phyloP scores from a whole-genome alignment of 1,284 basidiomycete genomes.

The Cutaneotrichosporon dermatis region DNA sequence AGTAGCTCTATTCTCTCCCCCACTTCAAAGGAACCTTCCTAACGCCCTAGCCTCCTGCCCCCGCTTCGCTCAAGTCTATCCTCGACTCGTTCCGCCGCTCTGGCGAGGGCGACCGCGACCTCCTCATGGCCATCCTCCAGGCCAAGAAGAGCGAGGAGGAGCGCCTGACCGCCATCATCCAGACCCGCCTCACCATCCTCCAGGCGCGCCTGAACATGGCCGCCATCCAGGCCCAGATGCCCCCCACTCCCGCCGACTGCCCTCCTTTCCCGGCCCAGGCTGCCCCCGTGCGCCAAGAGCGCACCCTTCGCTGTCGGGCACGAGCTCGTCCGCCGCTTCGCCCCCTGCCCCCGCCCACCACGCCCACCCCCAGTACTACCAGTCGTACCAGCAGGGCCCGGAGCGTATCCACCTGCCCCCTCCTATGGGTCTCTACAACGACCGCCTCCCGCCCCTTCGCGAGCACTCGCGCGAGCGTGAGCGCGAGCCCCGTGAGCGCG shows the following conservation, averaged over 20 bases:
- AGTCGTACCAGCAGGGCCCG: background rate
- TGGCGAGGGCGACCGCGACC: constrained; percentile 82
- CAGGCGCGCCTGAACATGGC: constrained; percentile 38
- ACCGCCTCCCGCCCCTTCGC: background rate
- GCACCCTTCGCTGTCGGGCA: constrained; percentile 13
- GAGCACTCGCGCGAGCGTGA: background rate
- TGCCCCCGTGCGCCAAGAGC: constrained; percentile 6
- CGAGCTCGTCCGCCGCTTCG: constrained; percentile 1
- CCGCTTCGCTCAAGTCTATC: constrained; percentile 75
- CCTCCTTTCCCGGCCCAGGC: background rate
- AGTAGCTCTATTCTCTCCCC: constrained; percentile 21
- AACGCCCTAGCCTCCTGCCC: constrained; percentile 49
- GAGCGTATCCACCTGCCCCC: constrained; percentile 17
- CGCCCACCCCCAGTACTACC: constrained; percentile 1
- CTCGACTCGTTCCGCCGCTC: constrained; percentile 73
- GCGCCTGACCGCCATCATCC: constrained; percentile 45
- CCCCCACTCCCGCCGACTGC: constrained; percentile 2
- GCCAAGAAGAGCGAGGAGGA: constrained; percentile 83
- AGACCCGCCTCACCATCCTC: constrained; percentile 44
- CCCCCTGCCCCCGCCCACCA: background rate
- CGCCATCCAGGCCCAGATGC: constrained; percentile 19
- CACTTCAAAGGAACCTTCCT: background rate
- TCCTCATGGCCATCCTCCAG: constrained; percentile 78
- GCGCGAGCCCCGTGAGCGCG: background rate
- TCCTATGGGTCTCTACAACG: background rate